Conservation (phyloP, 164 flowering plant genomes). For the Tinospora cordifolia region DNA sequence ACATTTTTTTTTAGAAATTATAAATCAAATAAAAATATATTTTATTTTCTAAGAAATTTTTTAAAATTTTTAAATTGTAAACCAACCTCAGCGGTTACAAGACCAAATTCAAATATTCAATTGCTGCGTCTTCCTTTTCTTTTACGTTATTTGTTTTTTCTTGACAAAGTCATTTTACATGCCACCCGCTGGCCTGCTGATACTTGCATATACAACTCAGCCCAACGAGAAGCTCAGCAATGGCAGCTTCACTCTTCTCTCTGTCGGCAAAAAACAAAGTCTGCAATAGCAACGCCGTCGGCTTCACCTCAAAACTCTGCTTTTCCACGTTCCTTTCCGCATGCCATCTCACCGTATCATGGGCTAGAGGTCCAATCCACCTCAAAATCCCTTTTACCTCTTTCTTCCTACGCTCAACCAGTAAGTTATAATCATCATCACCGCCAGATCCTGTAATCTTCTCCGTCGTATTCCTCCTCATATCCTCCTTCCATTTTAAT, state of each 20-base stretch:
- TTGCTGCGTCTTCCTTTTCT: too few relatives aligned
- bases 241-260: slow-evolving; percentile 77
- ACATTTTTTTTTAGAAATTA: too few relatives aligned
- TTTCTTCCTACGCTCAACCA: slow-evolving; percentile 56
- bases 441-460: not conserved
- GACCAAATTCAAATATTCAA: not conserved
- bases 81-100: too few relatives aligned
- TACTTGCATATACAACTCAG: slow-evolving; percentile 50
- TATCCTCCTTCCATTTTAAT: slow-evolving; percentile 30
- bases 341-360: slow-evolving; percentile 61
- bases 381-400: slow-evolving; percentile 38
- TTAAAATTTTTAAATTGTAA: too few relatives aligned
- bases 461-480: slow-evolving; percentile 15
- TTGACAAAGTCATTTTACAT: too few relatives aligned
- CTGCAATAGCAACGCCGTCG: slow-evolving; percentile 53
- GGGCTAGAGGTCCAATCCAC: slow-evolving; percentile 80
- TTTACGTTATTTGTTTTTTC: too few relatives aligned
- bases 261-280: slow-evolving; percentile 66
- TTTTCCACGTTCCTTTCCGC: slow-evolving; percentile 56
- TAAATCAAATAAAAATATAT: too few relatives aligned
- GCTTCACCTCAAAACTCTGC: slow-evolving; percentile 38
- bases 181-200: not conserved
- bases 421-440: slow-evolving; percentile 16
- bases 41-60: too few relatives aligned
- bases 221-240: slow-evolving; percentile 69